These are phyloP conservation scores for Elaeagnus macrophylla DNA, from an alignment of 306 rosid species.

Conservation along the genomic window DNA sequence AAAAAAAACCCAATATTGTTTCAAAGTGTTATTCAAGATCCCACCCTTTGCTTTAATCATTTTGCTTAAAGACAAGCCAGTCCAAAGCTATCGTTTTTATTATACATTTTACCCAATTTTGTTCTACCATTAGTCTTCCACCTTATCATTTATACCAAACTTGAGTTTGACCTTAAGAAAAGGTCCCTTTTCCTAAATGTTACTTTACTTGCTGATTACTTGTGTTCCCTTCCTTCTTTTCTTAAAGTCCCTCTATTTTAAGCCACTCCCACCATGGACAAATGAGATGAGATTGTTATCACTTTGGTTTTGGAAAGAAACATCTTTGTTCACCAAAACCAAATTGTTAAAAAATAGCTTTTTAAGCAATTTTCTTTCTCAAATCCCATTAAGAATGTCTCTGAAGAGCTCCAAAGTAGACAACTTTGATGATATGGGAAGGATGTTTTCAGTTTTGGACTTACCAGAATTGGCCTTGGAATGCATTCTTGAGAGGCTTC, in stretches of 20 bases:
- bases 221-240: slow-evolving; percentile 63
- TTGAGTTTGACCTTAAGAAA: slow-evolving; percentile 31
- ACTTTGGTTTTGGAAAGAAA: slow-evolving; percentile 33
- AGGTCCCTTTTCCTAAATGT: slow-evolving; percentile 36
- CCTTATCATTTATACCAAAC: slow-evolving; percentile 22
- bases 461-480: slow-evolving; percentile 79
- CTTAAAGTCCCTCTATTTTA: slow-evolving; percentile 46
- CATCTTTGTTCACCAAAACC: slow-evolving; percentile 26
- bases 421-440: slow-evolving; percentile 40
- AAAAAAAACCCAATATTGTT: neutral
- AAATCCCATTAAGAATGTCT: slow-evolving; percentile 40
- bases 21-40: slow-evolving; percentile 18
- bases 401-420: slow-evolving; percentile 50
- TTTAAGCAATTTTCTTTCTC: slow-evolving; percentile 21
- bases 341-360: slow-evolving; percentile 21
- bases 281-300: slow-evolving; percentile 52
- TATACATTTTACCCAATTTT: slow-evolving; percentile 21
- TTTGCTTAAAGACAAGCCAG: slow-evolving; percentile 10
- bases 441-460: slow-evolving; percentile 54
- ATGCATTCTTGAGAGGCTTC: slow-evolving; percentile 79
- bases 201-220: slow-evolving; percentile 62
- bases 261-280: slow-evolving; percentile 57
- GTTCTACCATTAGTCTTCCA: slow-evolving; percentile 19
- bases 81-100: slow-evolving; percentile 14
- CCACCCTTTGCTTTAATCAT: slow-evolving; percentile 21